Percentiles rank a stretch among this genome's conserved stretches.
These are phyloP conservation scores for Kluyveromyces starmeri DNA, from an alignment of 805 yeast genomes.

Conservation along the genomic window DNA sequence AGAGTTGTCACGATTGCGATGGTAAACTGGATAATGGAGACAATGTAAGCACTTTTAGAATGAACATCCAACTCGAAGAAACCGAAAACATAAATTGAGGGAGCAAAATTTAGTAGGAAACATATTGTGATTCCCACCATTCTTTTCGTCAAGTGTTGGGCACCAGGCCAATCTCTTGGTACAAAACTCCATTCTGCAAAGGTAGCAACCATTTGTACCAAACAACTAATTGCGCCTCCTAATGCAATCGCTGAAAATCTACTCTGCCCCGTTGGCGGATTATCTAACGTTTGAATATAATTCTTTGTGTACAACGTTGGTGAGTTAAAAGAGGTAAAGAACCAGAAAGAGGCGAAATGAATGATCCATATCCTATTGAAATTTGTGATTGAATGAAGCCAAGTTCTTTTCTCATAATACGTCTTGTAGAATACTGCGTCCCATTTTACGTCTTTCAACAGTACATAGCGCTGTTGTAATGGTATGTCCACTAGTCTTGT, in stretches of 20 bases:
- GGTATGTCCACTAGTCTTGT: slow-evolving; percentile 45
- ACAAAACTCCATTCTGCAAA: slow-evolving; percentile 52
- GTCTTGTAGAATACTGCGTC: slow-evolving; percentile 61
- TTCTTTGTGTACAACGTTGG: slow-evolving; percentile 56
- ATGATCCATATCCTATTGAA: slow-evolving; percentile 76
- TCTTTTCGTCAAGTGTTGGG: slow-evolving; percentile 47
- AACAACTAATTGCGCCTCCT: slow-evolving; percentile 55
- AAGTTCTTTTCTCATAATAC: slow-evolving; percentile 61
- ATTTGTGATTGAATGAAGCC: slow-evolving; percentile 67
- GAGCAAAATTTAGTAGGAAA: slow-evolving; percentile 39
- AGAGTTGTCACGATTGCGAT: slow-evolving; percentile 45
- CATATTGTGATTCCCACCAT: slow-evolving; percentile 34
- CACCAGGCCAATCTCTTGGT: slow-evolving; percentile 68
- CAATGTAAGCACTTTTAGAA: slow-evolving; percentile 29
- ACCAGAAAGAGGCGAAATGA: slow-evolving; percentile 70
- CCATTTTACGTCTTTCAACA: slow-evolving; percentile 57
- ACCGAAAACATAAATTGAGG: slow-evolving; percentile 45
- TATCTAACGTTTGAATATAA: slow-evolving; percentile 45
- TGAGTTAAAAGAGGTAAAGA: slow-evolving; percentile 59
- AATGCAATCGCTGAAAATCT: slow-evolving; percentile 51
- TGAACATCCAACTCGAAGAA: slow-evolving; percentile 24
- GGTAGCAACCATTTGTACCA: slow-evolving; percentile 48
- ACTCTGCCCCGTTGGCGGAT: slow-evolving; percentile 51
- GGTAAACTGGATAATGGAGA: slow-evolving; percentile 48
- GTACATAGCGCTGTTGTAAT: slow-evolving; percentile 45